Evolutionary conservation across 176 grass and related monocot genomes (phyloP).

Genomic region (Oryza nivara): DNA sequence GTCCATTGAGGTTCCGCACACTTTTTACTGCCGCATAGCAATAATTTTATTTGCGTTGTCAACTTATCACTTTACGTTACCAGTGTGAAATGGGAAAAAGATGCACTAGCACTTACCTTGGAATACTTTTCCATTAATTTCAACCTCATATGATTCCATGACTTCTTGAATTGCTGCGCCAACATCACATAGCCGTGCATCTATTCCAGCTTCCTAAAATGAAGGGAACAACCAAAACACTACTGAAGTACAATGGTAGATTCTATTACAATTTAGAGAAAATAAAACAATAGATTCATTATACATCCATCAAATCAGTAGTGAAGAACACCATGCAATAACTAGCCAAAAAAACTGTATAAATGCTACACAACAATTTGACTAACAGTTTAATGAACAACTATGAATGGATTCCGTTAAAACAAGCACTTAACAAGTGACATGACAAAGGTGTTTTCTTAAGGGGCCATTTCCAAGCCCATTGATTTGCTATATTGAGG

Average conservation of each 20-base stretch:
- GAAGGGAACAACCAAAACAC: background rate
- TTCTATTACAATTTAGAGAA: background rate
- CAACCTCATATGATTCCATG: slow-evolving; percentile 98
- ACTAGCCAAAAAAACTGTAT: background rate
- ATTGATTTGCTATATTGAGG: too few relatives aligned
- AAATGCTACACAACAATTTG: background rate
- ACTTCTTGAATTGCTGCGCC: slow-evolving; percentile 98
- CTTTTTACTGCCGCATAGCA: slow-evolving; percentile 78
- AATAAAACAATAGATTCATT: background rate
- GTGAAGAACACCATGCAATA: background rate
- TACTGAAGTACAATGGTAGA: slow-evolving; percentile 18
- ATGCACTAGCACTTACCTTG: slow-evolving; percentile 58
- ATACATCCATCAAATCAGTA: background rate
- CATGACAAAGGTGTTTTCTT: too few relatives aligned
- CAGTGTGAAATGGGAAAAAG: background rate
- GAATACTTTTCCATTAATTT: slow-evolving; percentile 96
- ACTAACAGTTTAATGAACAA: too few relatives aligned
- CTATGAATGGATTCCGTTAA: too few relatives aligned
- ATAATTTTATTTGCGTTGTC: background rate
- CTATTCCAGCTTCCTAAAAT: slow-evolving; percentile 94
- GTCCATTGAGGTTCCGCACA: slow-evolving; percentile 90
- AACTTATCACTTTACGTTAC: background rate
- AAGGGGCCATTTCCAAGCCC: too few relatives aligned
- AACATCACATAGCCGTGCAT: slow-evolving; percentile 91
- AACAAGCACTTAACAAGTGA: too few relatives aligned